Evolutionary conservation across 805 yeast species (phyloP), one percentile per base, ranked within the genome.

Genomic region (Nakazawaea sp.): DNA sequence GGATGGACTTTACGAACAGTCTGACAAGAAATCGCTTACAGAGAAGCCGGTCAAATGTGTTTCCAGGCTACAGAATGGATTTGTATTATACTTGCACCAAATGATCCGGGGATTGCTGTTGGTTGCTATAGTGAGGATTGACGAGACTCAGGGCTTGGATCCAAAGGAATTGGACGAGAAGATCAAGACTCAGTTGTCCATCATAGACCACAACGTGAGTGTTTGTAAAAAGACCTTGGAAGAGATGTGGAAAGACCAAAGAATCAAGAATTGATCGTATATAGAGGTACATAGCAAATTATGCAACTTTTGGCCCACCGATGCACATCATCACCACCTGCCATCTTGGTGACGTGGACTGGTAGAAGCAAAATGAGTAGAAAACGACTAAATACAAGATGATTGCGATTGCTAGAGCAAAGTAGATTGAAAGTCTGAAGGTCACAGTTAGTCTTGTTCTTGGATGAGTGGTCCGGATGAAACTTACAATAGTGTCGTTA

Each of bases 41-140:
- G 34, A 39, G 4, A 50, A 45, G 34, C 59, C 62, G 8, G 46
- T 56, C 4, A 52, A 75, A 53, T 81, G 92, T 38, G 73, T 81
- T 4, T 81, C 95, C 15, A 75, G 71, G 42, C 66, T 92, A 36
- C 83, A 83, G 33, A 87, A 85, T 55, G 97, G 96, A 0, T 72
- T 84, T n/a, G 73, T 83, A 20, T 64, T 90, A 25, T 87, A 88
- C 48, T 66, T 92, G 52, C 81, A 84, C 44, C 95, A 87, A 52
- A 87, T 92, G 96, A 82, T 90, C 37, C 74, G 95, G 44, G 96
- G 96, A 1, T 64, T 90, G 44, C 95, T 97, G 3, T 65, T 92
- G 42, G 96, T 90, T 28, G 95, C 95, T 1, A 67, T 89, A 40
- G 78, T 87, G 10, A 72, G 95, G 41, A 71, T 76, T 20, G 90